These are phyloP conservation scores for Trebouxia sp. DNA, from an alignment of 139 green algal genomes.

Conservation along the genomic window DNA sequence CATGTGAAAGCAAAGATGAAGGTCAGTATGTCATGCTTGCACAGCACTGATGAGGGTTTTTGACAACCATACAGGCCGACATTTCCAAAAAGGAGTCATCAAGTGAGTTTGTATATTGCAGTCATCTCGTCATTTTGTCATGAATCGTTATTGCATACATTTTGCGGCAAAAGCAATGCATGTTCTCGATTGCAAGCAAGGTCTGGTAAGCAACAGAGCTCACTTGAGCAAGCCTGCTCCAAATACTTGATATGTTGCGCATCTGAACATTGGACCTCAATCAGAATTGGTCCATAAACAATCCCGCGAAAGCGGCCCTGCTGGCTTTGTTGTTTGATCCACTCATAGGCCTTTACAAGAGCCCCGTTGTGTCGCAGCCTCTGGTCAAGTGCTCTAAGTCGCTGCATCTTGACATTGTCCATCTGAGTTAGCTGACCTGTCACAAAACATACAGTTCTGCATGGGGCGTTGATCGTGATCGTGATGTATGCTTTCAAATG, in stretches of 20 bases:
- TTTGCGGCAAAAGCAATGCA: too few species aligned
- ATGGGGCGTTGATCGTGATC: background rate
- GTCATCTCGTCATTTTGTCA: background rate
- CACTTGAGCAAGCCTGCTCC: conserved; percentile 48
- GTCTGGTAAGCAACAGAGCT: background rate
- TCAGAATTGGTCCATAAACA: conserved; percentile 67
- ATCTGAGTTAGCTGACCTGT: conserved; percentile 27
- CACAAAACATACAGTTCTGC: background rate
- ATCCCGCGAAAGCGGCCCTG: conserved; percentile 44
- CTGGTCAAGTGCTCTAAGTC: conserved; percentile 43
- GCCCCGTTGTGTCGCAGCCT: background rate
- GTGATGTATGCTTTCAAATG: background rate
- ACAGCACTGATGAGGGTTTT: too few species aligned
- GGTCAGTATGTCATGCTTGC: too few species aligned
- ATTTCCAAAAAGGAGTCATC: too few species aligned
- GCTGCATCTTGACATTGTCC: conserved; percentile 38
- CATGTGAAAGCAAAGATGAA: too few species aligned
- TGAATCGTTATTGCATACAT: too few species aligned
- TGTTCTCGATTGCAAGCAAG: too few species aligned
- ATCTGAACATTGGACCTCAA: conserved; percentile 62
- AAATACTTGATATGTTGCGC: conserved; percentile 48
- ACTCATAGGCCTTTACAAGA: conserved; percentile 41
- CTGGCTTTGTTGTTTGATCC: conserved; percentile 43
- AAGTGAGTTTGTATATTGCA: too few species aligned
- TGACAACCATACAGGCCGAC: too few species aligned